Base-by-base conservation (phyloP, 441 rosid genomes). In the Erodium texanum region DNA sequence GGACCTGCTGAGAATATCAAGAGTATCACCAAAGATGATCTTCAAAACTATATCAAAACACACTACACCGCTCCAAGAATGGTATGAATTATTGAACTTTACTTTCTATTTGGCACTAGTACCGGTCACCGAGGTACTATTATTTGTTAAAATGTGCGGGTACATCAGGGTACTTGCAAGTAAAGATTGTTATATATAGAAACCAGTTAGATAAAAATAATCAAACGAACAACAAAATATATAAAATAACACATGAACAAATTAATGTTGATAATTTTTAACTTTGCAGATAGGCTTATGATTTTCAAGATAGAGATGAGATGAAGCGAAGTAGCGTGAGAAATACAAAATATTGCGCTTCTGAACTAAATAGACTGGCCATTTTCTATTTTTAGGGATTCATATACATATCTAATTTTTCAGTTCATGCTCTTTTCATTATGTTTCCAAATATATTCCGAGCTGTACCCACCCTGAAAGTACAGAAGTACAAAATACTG, bases 31-130 rank as follows among this genome's bases (percentile, higher is more conserved):
- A 88, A 83, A 74, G 86, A 76, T 66, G 81, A 95, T 78, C 92
- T 95, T 45, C 89, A 87, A 80, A 84, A 79, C 79, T 95, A 95
- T 73, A 92, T 95, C 62, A 82, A 85, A 69, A 89, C 98, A 34
- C 99, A 95, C 78, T 95, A 95, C 76, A 87, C 99, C n/a, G 99
- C 99, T 76, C 96, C 99, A 36, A 87, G 99, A 79, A 92, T 92
- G 98, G 98, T 94, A 87, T 58, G 14, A 27, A 16, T 27, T 14
- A 15, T 24, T 65, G 27, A 65, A 1, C 1, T 15, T 65, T 65
- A 4, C 62, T 65, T 43, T 14, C 24, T 52, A 12, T 68, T 12
- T 18, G 4, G 22, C 58, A n/a, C 65, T 18, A 11, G 48, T 41
- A 41, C 12, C 48, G 48, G 1, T 9, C 4, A 27, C 29, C 4